These are phyloP conservation scores for barley (Hordeum vulgare) DNA, from an alignment of 176 grass and related monocot species.

Conservation along the genomic window MorexV3_pseudomolecules_assembly NC_058523.1:32715211-32715710, in stretches of 20 bases:
- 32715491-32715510: constrained; percentile 65
- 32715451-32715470: constrained; percentile 32
- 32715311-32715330: background rate
- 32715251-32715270: background rate
- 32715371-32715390: background rate
- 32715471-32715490: constrained; percentile 71
- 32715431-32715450: background rate
- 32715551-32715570: constrained; percentile 70
- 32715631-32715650: constrained; percentile 54
- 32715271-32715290: constrained; percentile 47
- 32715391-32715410: constrained; percentile 28
- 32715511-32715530: constrained; percentile 68
- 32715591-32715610: constrained; percentile 34
- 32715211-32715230: background rate
- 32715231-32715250: background rate
- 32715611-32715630: constrained; percentile 55
- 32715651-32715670: constrained; percentile 43
- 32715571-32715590: constrained; percentile 55
- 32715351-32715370: background rate
- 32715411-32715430: constrained; percentile 32
- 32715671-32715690: constrained; percentile 44
- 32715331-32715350: background rate
- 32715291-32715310: constrained; percentile 30
- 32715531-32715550: constrained; percentile 46
- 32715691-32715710: constrained; percentile 18